phyloP scores from a whole-genome alignment of 371 early-diverging fungal genomes.

The Circinella umbellata region DNA sequence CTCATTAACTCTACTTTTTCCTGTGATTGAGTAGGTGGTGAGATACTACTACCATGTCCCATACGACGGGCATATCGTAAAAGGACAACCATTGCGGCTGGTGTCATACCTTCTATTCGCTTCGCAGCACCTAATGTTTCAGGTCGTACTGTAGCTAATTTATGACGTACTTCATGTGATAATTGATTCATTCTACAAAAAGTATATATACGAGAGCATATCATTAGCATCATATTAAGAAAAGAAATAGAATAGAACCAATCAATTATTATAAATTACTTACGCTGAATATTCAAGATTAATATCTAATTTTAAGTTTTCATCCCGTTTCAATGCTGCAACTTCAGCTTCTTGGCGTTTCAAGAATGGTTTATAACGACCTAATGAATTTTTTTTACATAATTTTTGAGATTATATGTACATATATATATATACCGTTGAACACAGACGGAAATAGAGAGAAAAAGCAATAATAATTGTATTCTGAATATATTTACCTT shows the following conservation, averaged over 20 bases:
- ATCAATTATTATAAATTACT: background rate
- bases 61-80: conserved; percentile 61
- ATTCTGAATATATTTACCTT: conserved; percentile 36
- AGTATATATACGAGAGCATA: too few relatives aligned
- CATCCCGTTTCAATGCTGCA: conserved; percentile 68
- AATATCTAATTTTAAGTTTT: conserved; percentile 63
- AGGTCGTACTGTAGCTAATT: conserved; percentile 68
- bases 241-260: background rate
- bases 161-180: conserved; percentile 77
- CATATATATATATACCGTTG: background rate
- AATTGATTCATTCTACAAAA: conserved; percentile 60
- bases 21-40: background rate
- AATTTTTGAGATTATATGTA: background rate
- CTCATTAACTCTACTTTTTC: background rate
- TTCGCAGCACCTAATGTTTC: conserved; percentile 86
- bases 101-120: conserved; percentile 85
- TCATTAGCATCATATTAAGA: too few relatives aligned
- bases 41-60: background rate
- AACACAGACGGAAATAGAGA: too few relatives aligned
- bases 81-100: conserved; percentile 74
- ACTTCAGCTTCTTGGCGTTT: conserved; percentile 70
- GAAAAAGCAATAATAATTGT: too few relatives aligned
- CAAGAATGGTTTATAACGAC: conserved; percentile 75
- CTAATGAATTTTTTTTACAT: conserved; percentile 25
- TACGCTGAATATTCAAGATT: conserved; percentile 72